phyloP scores from a whole-genome alignment of 345 rosid species.

The Camelina neglecta region DNA sequence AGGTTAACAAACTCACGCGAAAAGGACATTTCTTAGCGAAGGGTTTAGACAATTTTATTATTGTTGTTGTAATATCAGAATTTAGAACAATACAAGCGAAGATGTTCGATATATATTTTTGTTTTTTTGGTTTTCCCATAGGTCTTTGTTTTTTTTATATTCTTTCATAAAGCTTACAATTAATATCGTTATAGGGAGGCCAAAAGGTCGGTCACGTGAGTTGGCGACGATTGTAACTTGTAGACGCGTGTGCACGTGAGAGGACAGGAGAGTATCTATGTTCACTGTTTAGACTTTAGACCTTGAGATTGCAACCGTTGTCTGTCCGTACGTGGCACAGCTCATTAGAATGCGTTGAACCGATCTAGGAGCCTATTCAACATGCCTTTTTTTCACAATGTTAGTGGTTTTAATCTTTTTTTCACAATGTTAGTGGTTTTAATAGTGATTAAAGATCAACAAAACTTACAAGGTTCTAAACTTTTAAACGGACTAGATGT shows the following conservation, averaged over 20 bases:
- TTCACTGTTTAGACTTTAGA: no score
- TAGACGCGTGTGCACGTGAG: slow-evolving; percentile 4
- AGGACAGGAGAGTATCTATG: neutral
- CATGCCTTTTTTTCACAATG: no score
- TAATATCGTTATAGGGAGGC: neutral
- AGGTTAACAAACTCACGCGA: neutral
- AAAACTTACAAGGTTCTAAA: neutral
- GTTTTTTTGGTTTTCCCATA: neutral
- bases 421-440: neutral
- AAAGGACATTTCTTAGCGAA: neutral
- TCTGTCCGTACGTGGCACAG: no score
- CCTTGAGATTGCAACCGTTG: no score
- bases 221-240: neutral
- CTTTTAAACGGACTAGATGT: neutral
- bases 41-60: slow-evolving; percentile 17
- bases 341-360: no score
- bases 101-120: slow-evolving; percentile 22
- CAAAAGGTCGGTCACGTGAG: slow-evolving; percentile 8
- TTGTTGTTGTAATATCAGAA: slow-evolving; percentile 17
- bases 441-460: neutral
- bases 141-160: neutral
- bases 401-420: neutral
- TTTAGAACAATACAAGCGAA: neutral
- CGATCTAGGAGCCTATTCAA: no score
- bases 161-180: neutral